Evolutionary conservation across 2,329 filamentous ascomycete genomes (phyloP), one percentile per base, ranked within the genome.

Genomic region (Aspergillus japonicus): DNA sequence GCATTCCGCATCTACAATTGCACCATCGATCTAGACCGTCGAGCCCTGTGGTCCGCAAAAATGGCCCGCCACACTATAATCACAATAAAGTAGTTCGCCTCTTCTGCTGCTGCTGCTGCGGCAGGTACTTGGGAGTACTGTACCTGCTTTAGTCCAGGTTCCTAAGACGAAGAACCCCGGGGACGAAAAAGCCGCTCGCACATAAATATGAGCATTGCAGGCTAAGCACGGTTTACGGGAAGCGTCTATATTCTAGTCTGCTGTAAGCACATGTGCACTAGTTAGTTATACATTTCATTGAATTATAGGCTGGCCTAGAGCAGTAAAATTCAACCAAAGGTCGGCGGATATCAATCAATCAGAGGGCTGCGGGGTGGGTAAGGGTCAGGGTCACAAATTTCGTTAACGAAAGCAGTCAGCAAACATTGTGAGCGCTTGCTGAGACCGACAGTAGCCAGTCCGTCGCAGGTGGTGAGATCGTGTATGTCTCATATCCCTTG

Each of bases 401-500:
- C 33, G 33, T 12, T 35, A 31, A 21, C 39, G n/a, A 24, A 33
- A 23, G 24, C 39, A 56, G 35, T 19, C 39, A 57, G 61, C 52
- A n/a, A n/a, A n/a, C n/a, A 56, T 47, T 52, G 26, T 26, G 58
- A 14, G 56, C 57, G 62, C 29, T 54, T 64, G 54, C 54, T 62
- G 53, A 54, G 54, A 51, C 55, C 50, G 21, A 29, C 26, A 16
- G 33, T 4, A 12, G 11, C 48, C 50, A 66, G 48, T 11, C 23
- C 49, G 52, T 56, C 54, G 58, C 48, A 50, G 58, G 31, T 50
- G 7, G 26, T 7, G 7, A 62, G 56, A 61, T 62, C 62, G 60
- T 19, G 60, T 35, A 16, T 66, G 63, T 64, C 58, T 63, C 57
- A 50, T 50, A 54, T 62, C 62, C 66, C 67, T 68, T 69, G 62